These are phyloP conservation scores for Lichtheimia corymbifera DNA, from an alignment of 371 early-diverging fungal genomes.

Conservation along the genomic window DNA sequence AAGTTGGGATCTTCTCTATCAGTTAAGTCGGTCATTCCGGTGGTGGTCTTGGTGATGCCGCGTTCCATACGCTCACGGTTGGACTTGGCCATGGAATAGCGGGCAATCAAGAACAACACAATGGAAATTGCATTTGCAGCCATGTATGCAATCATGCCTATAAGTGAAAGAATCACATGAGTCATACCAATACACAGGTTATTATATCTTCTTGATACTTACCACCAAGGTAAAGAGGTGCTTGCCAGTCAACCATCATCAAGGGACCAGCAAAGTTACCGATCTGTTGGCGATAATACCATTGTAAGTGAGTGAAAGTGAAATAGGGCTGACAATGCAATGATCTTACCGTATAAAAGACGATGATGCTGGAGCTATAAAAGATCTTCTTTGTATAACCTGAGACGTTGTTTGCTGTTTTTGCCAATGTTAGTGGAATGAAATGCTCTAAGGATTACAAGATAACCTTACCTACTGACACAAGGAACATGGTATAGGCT, in stretches of 20 bases:
- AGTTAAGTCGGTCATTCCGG: conserved; percentile 18
- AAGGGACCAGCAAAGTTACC: conserved; percentile 33
- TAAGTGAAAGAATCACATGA: too few species aligned
- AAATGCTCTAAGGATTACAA: too few species aligned
- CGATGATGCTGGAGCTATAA: conserved; percentile 21
- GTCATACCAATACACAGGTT: too few species aligned
- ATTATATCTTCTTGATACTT: too few species aligned
- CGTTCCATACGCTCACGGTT: conserved; percentile 5
- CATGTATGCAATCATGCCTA: conserved; percentile 27
- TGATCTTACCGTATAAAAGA: conserved; percentile 28
- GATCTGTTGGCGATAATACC: not conserved
- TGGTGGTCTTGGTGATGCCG: conserved; percentile 3
- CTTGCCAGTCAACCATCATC: conserved; percentile 26
- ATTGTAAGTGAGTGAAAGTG: not conserved
- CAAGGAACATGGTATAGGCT: conserved; percentile 24
- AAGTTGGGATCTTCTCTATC: conserved; percentile 27
- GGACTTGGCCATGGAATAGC: conserved; percentile 19
- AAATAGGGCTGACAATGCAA: not conserved
- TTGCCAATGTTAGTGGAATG: too few species aligned
- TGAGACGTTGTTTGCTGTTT: conserved; percentile 27
- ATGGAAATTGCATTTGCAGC: conserved; percentile 21
- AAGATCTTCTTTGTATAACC: conserved; percentile 40
- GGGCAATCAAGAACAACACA: conserved; percentile 20
- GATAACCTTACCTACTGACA: conserved; percentile 7
- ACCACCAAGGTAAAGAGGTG: conserved; percentile 35